Percentiles rank a stretch among this genome's conserved stretches.
phyloP scores from a whole-genome alignment of 129 eudicot genomes.

The Escallonia rubra region DNA sequence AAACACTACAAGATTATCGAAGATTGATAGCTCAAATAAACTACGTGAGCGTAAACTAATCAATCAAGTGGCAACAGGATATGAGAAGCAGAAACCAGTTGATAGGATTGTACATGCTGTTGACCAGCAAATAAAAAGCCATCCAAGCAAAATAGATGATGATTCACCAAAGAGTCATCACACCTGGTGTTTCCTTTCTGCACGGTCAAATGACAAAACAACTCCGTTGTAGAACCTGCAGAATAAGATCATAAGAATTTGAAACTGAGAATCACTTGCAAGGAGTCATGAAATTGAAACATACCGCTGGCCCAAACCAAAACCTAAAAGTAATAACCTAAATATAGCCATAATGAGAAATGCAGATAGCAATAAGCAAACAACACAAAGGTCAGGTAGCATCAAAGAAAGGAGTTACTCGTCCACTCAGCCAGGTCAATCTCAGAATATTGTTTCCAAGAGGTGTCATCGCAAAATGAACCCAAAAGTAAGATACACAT shows the following conservation, averaged over 20 bases:
- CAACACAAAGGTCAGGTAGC: background rate
- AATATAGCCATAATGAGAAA: background rate
- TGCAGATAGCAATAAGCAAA: background rate
- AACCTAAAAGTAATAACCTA: too few species aligned
- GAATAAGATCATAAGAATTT: background rate
- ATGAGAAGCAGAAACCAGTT: background rate
- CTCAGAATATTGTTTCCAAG: too few species aligned
- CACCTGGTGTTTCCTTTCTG: slow-evolving; percentile 17
- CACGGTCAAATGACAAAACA: slow-evolving; percentile 18
- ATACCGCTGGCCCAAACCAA: too few species aligned
- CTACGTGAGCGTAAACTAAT: too few species aligned
- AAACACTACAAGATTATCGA: too few species aligned
- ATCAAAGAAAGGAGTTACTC: too few species aligned
- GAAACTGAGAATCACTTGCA: background rate
- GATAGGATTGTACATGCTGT: background rate
- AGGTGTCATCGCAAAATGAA: too few species aligned
- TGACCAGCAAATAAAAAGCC: background rate
- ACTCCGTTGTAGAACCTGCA: slow-evolving; percentile 29
- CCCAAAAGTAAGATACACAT: too few species aligned
- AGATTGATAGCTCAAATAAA: background rate
- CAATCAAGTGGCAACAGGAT: background rate
- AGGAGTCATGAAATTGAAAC: background rate
- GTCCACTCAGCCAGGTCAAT: too few species aligned
- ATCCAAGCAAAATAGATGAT: background rate
- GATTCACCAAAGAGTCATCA: background rate